Evolutionary conservation across 106 monocot species (phyloP), one percentile per base, ranked within the genome.

Genomic region (Acanthochlamys bracteata): DNA sequence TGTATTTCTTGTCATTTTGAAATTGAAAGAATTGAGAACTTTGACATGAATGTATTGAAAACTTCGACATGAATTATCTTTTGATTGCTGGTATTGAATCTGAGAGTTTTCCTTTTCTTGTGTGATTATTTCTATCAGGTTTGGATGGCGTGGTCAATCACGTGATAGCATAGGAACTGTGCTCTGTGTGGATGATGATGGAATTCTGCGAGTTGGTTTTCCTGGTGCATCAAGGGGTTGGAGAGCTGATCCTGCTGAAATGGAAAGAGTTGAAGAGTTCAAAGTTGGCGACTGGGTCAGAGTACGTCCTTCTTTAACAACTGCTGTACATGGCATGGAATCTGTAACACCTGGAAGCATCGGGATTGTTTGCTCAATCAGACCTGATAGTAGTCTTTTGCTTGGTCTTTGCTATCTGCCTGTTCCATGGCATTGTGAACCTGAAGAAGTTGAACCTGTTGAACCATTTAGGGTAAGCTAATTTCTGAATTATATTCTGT

Each of bases 221-320:
- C 98, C 98, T 59, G 88, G 98, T 57, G 98, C 98, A 64, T 98
- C 98, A 17, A 85, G 98, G 63, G 98, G 98, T 52, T 98, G 98
- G 98, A 84, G 98, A 79, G 98, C 92, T 63, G 98, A 98, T 81
- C 98, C 98, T 73, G 79, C 98, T 69, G 98, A 98, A 86, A 83
- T 98, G 83, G 98, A 92, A 74, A 88, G 98, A 71, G 92, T 98
- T 59, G 98, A 98, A 86, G 98, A 98, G 59, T 98, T 92, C 66
- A 92, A 85, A 65, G 98, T 98, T 45, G 98, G 98, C 65, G 88
- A 89, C 20, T 98, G 98, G 98, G 98, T 98, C 1, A 75, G 98
- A 0, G 81, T 98, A 55, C 92, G 98, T 24, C 81, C 92, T 8
- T 67, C 82, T 49, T 42, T 98, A 57, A 98, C 88, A 47, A 69